Evolutionary conservation across 2,329 filamentous ascomycete genomes (phyloP).

Genomic region (Hypoxylon sp.): DNA sequence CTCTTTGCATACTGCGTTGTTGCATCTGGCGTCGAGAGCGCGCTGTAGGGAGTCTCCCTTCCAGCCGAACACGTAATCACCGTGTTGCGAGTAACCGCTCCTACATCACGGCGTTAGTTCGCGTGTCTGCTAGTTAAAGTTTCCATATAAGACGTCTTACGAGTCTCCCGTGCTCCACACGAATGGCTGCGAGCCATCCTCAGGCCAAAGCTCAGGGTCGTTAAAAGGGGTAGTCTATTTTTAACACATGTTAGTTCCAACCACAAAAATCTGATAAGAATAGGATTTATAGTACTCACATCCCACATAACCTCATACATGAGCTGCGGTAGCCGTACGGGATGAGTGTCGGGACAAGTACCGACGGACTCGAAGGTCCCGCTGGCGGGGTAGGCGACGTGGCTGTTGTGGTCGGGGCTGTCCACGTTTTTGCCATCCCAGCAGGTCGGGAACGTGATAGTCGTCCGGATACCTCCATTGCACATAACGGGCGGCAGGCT

Average conservation of each 20-base stretch:
- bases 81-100: conserved; percentile 48
- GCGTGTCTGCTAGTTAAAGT: neutral
- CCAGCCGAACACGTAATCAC: conserved; percentile 59
- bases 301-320: conserved; percentile 71
- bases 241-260: conserved; percentile 15
- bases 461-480: conserved; percentile 59
- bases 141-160: conserved; percentile 26
- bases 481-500: conserved; percentile 65
- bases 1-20: conserved; percentile 45
- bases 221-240: conserved; percentile 45
- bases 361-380: conserved; percentile 52
- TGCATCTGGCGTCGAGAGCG: conserved; percentile 56
- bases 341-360: conserved; percentile 62
- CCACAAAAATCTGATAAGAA: neutral
- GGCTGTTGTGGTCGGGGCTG: conserved; percentile 60
- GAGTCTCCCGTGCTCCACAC: conserved; percentile 48
- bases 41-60: conserved; percentile 56
- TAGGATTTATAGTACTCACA: conserved; percentile 41
- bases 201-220: conserved; percentile 44
- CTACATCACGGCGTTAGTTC: conserved; percentile 21
- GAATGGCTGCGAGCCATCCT: conserved; percentile 50
- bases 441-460: conserved; percentile 67
- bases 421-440: conserved; percentile 66
- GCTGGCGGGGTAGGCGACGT: conserved; percentile 62
- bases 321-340: conserved; percentile 67